Conservation (phyloP, 257 asterid genomes). For the Fraxinus quadrangulata region DNA sequence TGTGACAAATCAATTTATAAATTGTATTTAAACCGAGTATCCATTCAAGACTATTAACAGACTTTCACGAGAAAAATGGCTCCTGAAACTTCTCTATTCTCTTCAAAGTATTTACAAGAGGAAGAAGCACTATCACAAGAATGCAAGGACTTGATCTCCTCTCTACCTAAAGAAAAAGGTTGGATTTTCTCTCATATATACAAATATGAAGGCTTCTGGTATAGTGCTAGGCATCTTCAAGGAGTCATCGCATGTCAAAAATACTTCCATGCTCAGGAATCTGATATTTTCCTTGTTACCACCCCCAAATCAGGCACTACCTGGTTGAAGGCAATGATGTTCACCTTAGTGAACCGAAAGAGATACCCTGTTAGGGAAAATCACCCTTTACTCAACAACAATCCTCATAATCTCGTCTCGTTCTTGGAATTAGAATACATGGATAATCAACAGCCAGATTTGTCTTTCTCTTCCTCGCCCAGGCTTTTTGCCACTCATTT, state of each 20-base stretch:
- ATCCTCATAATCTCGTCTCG: slow-evolving; percentile 31
- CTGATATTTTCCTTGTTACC: slow-evolving; percentile 49
- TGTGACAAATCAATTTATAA: too few species aligned
- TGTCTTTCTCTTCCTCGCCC: slow-evolving; percentile 18
- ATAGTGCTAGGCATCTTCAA: slow-evolving; percentile 30
- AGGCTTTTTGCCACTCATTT: slow-evolving; percentile 45
- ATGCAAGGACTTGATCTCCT: slow-evolving; percentile 25
- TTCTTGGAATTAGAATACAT: slow-evolving; percentile 29
- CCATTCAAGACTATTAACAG: too few species aligned
- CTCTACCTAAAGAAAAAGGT: slow-evolving; percentile 46
- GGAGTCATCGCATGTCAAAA: slow-evolving; percentile 38
- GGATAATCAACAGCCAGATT: slow-evolving; percentile 39
- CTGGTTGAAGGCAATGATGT: slow-evolving; percentile 53
- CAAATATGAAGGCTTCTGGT: slow-evolving; percentile 54
- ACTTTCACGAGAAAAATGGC: slow-evolving; percentile 23
- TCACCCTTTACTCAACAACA: slow-evolving; percentile 23
- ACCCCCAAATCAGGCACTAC: slow-evolving; percentile 63
- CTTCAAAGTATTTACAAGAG: slow-evolving; percentile 39
- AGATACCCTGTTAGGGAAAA: slow-evolving; percentile 21
- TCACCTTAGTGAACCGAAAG: slow-evolving; percentile 36
- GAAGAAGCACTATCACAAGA: slow-evolving; percentile 40
- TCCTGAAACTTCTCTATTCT: slow-evolving; percentile 22
- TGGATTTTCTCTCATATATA: slow-evolving; percentile 41
- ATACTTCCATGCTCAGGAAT: slow-evolving; percentile 32
- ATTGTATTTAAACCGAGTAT: too few species aligned